These are phyloP conservation scores for Coemansia javaensis DNA, from an alignment of 192 early-diverging fungal genomes.

Conservation along the genomic window DNA sequence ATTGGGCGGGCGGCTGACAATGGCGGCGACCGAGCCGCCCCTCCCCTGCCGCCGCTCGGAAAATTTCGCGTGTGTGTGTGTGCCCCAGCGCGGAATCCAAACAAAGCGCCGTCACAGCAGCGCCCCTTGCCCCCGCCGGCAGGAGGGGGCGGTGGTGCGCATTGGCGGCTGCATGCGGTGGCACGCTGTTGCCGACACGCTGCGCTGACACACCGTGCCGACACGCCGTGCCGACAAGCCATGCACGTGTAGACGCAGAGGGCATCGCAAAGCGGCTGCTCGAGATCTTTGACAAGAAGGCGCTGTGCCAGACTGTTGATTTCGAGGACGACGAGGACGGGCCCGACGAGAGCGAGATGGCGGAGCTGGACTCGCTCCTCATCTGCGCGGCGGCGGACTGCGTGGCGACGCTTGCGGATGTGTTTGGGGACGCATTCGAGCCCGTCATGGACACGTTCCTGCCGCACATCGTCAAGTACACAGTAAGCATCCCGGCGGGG, in stretches of 20 bases:
- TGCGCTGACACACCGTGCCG: no score
- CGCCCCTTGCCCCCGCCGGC: no score
- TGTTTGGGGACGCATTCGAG: conserved; percentile 70
- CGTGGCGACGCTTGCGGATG: conserved; percentile 69
- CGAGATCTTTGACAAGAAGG: conserved; percentile 68
- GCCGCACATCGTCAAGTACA: conserved; percentile 76
- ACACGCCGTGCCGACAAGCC: no score
- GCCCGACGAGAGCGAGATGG: conserved; percentile 76
- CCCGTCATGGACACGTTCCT: conserved; percentile 72
- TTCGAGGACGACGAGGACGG: conserved; percentile 54
- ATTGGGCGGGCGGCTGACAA: no score
- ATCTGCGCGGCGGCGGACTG: conserved; percentile 78
- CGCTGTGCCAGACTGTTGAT: conserved; percentile 58
- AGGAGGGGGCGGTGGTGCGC: no score
- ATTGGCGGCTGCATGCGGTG: no score
- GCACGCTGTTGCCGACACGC: no score
- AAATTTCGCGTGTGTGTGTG: no score
- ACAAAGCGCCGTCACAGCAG: no score
- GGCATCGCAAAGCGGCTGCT: conserved; percentile 35
- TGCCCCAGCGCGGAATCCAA: no score
- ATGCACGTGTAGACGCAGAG: conserved; percentile 30
- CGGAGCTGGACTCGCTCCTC: conserved; percentile 77
- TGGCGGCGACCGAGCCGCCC: no score
- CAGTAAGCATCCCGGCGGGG: conserved; percentile 52
- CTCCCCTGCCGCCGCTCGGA: no score